Evolutionary conservation across 108 stramenopile genomes (phyloP).

Genomic region (Cyclotella cryptica): DNA sequence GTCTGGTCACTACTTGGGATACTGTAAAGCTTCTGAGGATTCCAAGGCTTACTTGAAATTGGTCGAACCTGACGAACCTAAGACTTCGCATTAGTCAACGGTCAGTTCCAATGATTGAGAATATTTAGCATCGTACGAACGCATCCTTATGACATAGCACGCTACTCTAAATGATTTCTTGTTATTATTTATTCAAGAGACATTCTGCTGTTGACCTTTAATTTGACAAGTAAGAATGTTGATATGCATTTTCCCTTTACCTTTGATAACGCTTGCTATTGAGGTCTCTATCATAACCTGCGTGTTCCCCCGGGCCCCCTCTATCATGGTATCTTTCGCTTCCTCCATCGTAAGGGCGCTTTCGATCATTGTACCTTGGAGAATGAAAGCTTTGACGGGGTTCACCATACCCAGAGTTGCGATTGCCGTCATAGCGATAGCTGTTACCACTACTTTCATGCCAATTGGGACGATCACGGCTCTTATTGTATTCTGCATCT

Average conservation of each 20-base stretch:
- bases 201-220: slow-evolving; percentile 25
- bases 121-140: too few relatives aligned
- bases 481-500: slow-evolving; percentile 16
- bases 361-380: slow-evolving; percentile 36
- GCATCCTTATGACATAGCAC: too few relatives aligned
- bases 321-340: slow-evolving; percentile 24
- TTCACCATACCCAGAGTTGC: neutral
- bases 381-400: slow-evolving; percentile 17
- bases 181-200: slow-evolving; percentile 10
- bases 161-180: neutral
- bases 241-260: slow-evolving; percentile 37
- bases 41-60: slow-evolving; percentile 1
- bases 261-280: slow-evolving; percentile 45
- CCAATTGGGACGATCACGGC: slow-evolving; percentile 20
- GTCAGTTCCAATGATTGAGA: neutral
- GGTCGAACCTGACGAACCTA: slow-evolving; percentile 14
- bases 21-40: neutral
- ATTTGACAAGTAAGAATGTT: slow-evolving; percentile 16
- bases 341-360: slow-evolving; percentile 31
- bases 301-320: slow-evolving; percentile 13
- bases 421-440: slow-evolving; percentile 5
- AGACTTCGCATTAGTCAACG: too few relatives aligned
- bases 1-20: neutral
- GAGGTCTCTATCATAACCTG: slow-evolving; percentile 10
- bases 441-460: slow-evolving; percentile 13